Evolutionary conservation across 2,329 filamentous ascomycete species (phyloP).

Genomic region (Aspergillus sp.): DNA sequence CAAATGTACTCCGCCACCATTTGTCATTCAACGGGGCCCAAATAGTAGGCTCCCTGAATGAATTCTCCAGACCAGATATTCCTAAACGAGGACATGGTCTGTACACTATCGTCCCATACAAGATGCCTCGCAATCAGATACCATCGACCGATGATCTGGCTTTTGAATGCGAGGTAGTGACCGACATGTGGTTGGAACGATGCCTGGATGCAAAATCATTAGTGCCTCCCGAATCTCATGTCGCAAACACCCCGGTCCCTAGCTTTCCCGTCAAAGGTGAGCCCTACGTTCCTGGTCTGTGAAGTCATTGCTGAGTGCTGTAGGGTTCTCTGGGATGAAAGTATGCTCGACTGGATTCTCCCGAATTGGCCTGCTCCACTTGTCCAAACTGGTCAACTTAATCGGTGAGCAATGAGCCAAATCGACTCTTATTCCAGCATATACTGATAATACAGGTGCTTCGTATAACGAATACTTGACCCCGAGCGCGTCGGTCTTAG

Average conservation of each 20-base stretch:
- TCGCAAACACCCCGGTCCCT: constrained; percentile 74
- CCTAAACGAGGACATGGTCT: constrained; percentile 32
- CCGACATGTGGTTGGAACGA: constrained; percentile 89
- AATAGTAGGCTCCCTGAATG: constrained; percentile 31
- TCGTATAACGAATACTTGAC: constrained; percentile 76
- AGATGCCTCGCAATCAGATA: constrained; percentile 28
- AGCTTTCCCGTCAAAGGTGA: constrained; percentile 62
- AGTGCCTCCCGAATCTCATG: constrained; percentile 65
- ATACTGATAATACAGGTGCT: constrained; percentile 54
- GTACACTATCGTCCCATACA: constrained; percentile 41
- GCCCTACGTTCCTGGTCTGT: constrained; percentile 4
- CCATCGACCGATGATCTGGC: constrained; percentile 40
- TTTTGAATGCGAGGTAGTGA: constrained; percentile 57
- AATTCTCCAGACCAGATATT: constrained; percentile 33
- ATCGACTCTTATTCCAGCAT: neutral
- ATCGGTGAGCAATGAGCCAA: constrained; percentile 54
- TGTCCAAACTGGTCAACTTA: constrained; percentile 71
- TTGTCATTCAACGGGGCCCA: constrained; percentile 41
- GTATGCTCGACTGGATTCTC: constrained; percentile 81
- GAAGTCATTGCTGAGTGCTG: constrained; percentile 14
- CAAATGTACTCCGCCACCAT: constrained; percentile 37
- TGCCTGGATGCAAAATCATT: constrained; percentile 76
- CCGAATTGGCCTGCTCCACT: constrained; percentile 79
- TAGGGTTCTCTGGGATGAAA: constrained; percentile 65
- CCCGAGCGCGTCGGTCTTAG: constrained; percentile 67